A percentile compares a stretch with the other conserved stretches of the same genome.
phyloP scores from a whole-genome alignment of 2,329 filamentous ascomycete species.

The Botrytis byssoidea region DNA sequence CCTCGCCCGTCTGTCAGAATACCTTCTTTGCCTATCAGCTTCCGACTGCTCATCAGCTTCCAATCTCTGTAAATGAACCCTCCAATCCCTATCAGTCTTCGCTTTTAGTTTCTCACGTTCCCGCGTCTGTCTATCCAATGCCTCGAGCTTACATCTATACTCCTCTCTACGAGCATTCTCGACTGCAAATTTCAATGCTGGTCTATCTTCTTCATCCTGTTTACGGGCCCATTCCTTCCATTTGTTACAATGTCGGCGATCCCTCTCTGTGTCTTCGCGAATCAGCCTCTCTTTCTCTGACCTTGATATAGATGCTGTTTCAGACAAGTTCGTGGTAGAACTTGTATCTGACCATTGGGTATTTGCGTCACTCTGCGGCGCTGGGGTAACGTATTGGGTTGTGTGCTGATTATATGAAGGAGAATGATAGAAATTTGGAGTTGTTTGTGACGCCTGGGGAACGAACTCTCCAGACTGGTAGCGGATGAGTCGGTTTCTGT shows the following conservation, averaged over 20 bases:
- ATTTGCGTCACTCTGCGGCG: background rate
- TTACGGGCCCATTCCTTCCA: background rate
- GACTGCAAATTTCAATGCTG: background rate
- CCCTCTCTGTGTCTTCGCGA: background rate
- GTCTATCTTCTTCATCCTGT: background rate
- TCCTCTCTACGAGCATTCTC: background rate
- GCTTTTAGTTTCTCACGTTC: background rate
- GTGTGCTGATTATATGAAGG: background rate
- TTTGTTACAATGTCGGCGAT: background rate
- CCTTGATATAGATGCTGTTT: background rate
- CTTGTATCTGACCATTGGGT: background rate
- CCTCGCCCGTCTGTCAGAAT: background rate
- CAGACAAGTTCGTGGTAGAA: background rate
- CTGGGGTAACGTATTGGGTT: background rate
- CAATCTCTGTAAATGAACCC: too few relatives aligned
- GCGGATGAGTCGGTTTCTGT: background rate
- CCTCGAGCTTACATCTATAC: background rate
- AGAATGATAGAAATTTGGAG: background rate
- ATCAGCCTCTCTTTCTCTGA: background rate
- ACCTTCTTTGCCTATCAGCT: too few relatives aligned
- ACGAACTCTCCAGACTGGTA: background rate
- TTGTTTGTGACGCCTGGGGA: background rate
- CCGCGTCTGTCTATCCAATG: background rate
- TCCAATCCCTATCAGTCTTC: accelerated
- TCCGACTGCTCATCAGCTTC: background rate